Conservation (phyloP, 2,329 filamentous ascomycete species). For the Calonectria hongkongensis region DNA sequence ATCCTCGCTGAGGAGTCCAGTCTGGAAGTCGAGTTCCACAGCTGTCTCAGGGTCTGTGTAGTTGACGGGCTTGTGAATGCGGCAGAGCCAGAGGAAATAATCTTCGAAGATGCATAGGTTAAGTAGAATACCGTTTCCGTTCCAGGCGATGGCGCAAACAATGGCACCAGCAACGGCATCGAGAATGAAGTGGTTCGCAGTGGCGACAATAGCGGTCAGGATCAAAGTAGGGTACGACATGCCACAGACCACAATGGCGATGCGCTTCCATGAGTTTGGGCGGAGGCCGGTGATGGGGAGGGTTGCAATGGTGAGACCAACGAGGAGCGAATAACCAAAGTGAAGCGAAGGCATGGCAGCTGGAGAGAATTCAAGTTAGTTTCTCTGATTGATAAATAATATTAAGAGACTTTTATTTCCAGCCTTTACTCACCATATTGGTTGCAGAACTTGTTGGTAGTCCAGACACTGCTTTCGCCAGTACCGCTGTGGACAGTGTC, state of each 20-base stretch:
- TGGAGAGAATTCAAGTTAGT: conserved; percentile 54
- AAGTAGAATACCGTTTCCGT: conserved; percentile 71
- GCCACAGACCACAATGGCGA: conserved; percentile 67
- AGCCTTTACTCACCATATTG: conserved; percentile 75
- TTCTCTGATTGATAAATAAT: not conserved
- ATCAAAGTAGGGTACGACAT: conserved; percentile 80
- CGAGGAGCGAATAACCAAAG: conserved; percentile 84
- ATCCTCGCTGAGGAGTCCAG: conserved; percentile 48
- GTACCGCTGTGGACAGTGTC: conserved; percentile 74
- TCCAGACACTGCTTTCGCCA: conserved; percentile 71
- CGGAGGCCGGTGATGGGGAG: conserved; percentile 77
- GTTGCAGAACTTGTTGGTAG: conserved; percentile 83
- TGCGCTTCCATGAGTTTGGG: conserved; percentile 70
- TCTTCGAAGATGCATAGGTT: conserved; percentile 81
- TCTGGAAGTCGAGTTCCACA: conserved; percentile 59
- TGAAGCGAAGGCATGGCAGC: conserved; percentile 85
- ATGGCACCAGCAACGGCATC: conserved; percentile 81
- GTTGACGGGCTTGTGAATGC: conserved; percentile 78
- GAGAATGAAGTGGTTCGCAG: conserved; percentile 83
- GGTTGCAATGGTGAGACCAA: conserved; percentile 81
- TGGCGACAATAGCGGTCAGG: conserved; percentile 80
- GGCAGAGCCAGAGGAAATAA: conserved; percentile 77
- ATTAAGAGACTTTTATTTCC: not conserved
- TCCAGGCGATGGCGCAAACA: conserved; percentile 80
- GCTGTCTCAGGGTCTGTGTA: conserved; percentile 61